Evolutionary conservation across 805 yeast species (phyloP).

Genomic region (Soucietia sequanensis): DNA sequence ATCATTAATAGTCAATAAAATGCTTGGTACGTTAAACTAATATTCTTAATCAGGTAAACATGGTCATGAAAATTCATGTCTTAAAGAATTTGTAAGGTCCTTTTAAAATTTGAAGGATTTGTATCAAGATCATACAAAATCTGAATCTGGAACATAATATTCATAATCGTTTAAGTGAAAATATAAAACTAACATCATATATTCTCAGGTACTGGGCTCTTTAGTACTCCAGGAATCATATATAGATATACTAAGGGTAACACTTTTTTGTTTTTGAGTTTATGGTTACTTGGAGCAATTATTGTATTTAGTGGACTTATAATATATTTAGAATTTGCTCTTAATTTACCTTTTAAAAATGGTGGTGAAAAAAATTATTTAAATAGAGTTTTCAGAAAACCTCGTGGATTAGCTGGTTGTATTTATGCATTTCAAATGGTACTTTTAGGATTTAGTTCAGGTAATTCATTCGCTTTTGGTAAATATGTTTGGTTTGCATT

Average conservation of each 20-base stretch:
- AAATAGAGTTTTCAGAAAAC: constrained; percentile 30
- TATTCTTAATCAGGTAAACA: no score
- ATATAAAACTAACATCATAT: no score
- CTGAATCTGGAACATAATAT: no score
- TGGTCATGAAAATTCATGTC: no score
- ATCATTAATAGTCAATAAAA: constrained; percentile 41
- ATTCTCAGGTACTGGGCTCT: constrained; percentile 46
- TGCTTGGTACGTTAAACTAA: constrained; percentile 48
- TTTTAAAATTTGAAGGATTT: no score
- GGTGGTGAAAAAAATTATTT: constrained; percentile 45
- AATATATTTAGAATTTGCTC: constrained; percentile 40
- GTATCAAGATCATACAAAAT: no score
- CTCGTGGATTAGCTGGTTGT: constrained; percentile 36
- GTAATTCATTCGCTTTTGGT: constrained; percentile 66
- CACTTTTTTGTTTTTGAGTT: constrained; percentile 29
- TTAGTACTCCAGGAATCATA: constrained; percentile 40
- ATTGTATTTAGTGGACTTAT: constrained; percentile 38
- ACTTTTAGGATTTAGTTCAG: constrained; percentile 59
- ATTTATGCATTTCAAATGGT: constrained; percentile 52
- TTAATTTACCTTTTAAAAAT: constrained; percentile 39
- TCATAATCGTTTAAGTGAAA: no score
- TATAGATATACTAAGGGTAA: constrained; percentile 39
- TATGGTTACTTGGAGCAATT: constrained; percentile 38
- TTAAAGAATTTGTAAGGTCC: no score
- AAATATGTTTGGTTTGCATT: constrained; percentile 48